Conservation (phyloP, 108 stramenopile species). For the Nitzschia palea region DNA sequence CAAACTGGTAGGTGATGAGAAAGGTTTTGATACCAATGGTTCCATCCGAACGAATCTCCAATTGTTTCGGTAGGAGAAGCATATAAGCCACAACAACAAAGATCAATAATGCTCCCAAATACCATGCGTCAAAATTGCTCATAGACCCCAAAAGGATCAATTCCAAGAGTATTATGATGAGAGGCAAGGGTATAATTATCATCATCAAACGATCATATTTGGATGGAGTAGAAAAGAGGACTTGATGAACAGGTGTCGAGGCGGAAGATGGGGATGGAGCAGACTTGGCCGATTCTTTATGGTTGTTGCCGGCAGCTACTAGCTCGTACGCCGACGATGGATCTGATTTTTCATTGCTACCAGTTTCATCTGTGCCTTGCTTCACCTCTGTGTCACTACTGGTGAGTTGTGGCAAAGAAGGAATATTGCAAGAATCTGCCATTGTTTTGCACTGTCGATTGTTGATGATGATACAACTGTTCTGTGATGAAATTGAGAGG, state of each 20-base stretch:
- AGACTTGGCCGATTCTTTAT: no score
- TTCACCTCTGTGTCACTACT: no score
- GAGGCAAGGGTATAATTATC: background rate
- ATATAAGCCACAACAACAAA: constrained; percentile 12
- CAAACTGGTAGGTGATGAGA: constrained; percentile 24
- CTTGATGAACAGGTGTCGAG: background rate
- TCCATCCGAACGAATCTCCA: constrained; percentile 34
- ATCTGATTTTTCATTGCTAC: no score
- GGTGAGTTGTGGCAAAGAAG: no score
- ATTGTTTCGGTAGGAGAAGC: constrained; percentile 18
- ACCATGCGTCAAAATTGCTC: constrained; percentile 5
- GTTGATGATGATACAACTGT: no score
- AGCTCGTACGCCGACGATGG: no score
- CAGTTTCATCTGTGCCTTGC: no score
- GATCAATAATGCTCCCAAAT: constrained; percentile 16
- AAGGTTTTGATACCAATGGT: constrained; percentile 34
- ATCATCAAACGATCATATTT: constrained; percentile 11
- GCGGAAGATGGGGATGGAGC: background rate
- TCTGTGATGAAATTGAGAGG: no score
- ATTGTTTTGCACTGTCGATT: no score
- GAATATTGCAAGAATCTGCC: no score
- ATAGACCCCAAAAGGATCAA: background rate
- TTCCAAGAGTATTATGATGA: constrained; percentile 10
- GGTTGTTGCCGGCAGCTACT: no score
- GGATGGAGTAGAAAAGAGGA: constrained; percentile 17